phyloP scores from a whole-genome alignment of 352 stramenopile species.

The Phytophthora vignae region DNA sequence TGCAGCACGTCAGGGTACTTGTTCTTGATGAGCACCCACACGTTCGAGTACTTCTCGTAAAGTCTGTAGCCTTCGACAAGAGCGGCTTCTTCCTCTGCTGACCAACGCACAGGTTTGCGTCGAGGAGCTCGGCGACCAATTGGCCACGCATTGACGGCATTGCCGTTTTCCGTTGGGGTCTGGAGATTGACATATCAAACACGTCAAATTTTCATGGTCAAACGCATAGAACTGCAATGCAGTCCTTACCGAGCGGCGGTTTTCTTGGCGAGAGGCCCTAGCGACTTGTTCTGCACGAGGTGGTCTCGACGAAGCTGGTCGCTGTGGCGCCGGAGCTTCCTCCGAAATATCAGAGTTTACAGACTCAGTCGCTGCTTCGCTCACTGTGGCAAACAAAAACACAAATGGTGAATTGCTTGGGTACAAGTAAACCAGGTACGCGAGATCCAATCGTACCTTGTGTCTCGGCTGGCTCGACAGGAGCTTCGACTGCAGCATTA shows the following conservation, averaged over 20 bases:
- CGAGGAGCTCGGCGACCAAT: background rate
- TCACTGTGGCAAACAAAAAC: slow-evolving; percentile 15
- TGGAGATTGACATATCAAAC: slow-evolving; percentile 3
- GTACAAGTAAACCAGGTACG: slow-evolving; percentile 11
- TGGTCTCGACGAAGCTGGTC: slow-evolving; percentile 16
- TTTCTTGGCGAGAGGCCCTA: slow-evolving; percentile 21
- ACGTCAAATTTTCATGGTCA: background rate
- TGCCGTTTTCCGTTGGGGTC: slow-evolving; percentile 15
- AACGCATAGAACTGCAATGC: background rate
- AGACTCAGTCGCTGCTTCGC: slow-evolving; percentile 22
- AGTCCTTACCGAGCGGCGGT: slow-evolving; percentile 18
- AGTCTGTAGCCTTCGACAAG: slow-evolving; percentile 65
- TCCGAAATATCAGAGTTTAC: slow-evolving; percentile 29
- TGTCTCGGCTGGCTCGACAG: slow-evolving; percentile 16
- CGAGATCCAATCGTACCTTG: slow-evolving; percentile 37
- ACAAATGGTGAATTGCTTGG: background rate
- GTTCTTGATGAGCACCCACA: slow-evolving; percentile 78
- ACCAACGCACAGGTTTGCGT: slow-evolving; percentile 57
- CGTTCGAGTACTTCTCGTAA: slow-evolving; percentile 55
- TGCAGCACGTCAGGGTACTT: slow-evolving; percentile 57
- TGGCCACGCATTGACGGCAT: background rate
- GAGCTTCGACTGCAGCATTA: slow-evolving; percentile 6
- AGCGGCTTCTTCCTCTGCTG: slow-evolving; percentile 58
- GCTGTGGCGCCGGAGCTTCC: slow-evolving; percentile 8
- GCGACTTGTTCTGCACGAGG: slow-evolving; percentile 21